Evolutionary conservation across 1,139 yeast species (phyloP), one percentile per base, ranked within the genome.

Genomic region (Saccharomycopsis crataegensis): DNA sequence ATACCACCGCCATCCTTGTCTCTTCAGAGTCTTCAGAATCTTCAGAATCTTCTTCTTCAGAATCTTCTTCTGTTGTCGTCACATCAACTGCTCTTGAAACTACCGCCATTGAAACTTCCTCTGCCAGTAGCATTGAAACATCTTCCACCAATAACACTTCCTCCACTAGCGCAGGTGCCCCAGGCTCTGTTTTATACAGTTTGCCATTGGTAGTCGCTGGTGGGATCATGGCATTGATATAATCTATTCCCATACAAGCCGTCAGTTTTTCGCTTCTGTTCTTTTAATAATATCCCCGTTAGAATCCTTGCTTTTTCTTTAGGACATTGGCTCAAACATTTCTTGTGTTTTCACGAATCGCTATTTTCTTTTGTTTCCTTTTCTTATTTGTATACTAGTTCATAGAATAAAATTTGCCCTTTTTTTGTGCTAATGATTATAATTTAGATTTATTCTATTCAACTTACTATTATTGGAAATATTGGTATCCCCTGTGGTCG

Each of bases 151-250:
- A 12, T 36, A n/a, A 14, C 8, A 14, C 48, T 9, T 34, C 41
- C 38, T n/a, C 16, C 14, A 6, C 48, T 6, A 46, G 40, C 8
- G 34, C 51, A 6, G 38, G 34, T 6, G 22, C 43, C 2, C 17
- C 22, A 9, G 41, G 22, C 43, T 17, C 16, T 36, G 51, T 40
- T 32, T 43, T 31, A 16, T 37, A 12, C 16, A 42, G 47, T 14
- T 48, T 48, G 12, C 51, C 51, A 14, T 8, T 48, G 14, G 14
- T 48, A 16, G 14, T 48, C 28, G 51, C 47, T 16, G 51, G 51
- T 12, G 50, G 47, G 32, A 16, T 48, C 14, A 9, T 48, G 8
- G 47, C 51, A 14, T 48, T 48, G 51, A 12, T 48, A 11, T 48
- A 8, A 48, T 41, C 63, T 22, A 22, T 22, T 22, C 28, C 4